These are phyloP conservation scores for Chrysochromulina parva DNA, from an alignment of 78 protist species.

Conservation along the genomic window DNA sequence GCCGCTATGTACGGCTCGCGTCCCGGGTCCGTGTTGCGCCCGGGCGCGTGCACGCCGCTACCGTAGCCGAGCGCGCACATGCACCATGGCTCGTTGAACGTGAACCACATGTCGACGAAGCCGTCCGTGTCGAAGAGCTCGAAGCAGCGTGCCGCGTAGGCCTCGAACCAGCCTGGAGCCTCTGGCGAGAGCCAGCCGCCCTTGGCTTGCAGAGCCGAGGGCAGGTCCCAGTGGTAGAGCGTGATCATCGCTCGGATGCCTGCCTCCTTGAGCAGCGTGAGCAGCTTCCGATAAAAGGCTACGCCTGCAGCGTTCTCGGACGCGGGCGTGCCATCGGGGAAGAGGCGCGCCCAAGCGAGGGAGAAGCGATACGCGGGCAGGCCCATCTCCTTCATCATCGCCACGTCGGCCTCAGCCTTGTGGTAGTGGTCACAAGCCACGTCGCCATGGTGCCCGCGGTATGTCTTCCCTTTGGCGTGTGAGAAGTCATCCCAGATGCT, in stretches of 20 bases:
- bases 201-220: background rate
- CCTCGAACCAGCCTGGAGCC: conserved; percentile 22
- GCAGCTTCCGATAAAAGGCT: conserved; percentile 27
- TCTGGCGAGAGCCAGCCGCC: conserved; percentile 31
- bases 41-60: background rate
- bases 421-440: conserved; percentile 11
- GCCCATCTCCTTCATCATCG: conserved; percentile 8
- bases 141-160: conserved; percentile 58
- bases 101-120: conserved; percentile 54
- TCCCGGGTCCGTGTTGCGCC: background rate
- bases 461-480: background rate
- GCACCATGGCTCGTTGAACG: conserved; percentile 70
- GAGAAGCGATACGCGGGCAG: conserved; percentile 53
- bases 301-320: conserved; percentile 38
- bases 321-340: conserved; percentile 49
- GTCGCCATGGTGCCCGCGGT: background rate
- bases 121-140: conserved; percentile 48
- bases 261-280: conserved; percentile 27
- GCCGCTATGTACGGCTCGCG: conserved; percentile 1
- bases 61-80: conserved; percentile 24
- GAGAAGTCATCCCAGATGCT: background rate
- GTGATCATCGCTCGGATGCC: conserved; percentile 59
- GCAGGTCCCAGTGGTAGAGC: conserved; percentile 76
- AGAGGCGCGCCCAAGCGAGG: conserved; percentile 57
- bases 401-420: background rate